phyloP scores from a whole-genome alignment of 23 red algal genomes.

The Agarophyton chilense region DNA sequence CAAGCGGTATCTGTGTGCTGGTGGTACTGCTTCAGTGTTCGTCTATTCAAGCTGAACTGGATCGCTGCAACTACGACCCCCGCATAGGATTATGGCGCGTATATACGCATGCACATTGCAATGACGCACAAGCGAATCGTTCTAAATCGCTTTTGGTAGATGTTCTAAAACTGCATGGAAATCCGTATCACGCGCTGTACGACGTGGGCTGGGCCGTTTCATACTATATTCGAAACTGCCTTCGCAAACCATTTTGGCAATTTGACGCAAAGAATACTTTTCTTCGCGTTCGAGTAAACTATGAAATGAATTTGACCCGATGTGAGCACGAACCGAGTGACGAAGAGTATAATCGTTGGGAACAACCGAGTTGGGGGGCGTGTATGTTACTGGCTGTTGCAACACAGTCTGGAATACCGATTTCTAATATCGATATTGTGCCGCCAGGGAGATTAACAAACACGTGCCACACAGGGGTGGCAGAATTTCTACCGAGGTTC shows the following conservation, averaged over 20 bases:
- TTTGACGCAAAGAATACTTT: background rate
- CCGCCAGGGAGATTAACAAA: background rate
- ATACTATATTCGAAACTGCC: conserved; percentile 7
- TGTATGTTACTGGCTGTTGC: conserved; percentile 9
- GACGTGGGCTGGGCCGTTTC: conserved; percentile 31
- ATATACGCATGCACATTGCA: background rate
- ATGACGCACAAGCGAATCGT: background rate
- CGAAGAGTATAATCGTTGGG: conserved; percentile 5
- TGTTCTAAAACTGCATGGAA: background rate
- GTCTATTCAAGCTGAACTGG: background rate
- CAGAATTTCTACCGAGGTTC: background rate
- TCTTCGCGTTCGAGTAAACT: background rate
- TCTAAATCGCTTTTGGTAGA: background rate
- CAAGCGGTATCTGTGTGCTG: background rate
- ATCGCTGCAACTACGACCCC: conserved; percentile 11
- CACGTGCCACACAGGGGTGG: background rate
- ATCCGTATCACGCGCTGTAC: conserved; percentile 20
- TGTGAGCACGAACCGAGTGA: background rate
- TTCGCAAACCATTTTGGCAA: background rate
- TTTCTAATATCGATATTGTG: background rate
- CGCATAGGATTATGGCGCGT: background rate
- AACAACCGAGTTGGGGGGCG: conserved; percentile 11
- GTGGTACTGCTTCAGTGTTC: background rate
- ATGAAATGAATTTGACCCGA: background rate
- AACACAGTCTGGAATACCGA: background rate